A percentile compares a stretch with the other conserved stretches of the same genome.
Conservation (phyloP, 2,329 filamentous ascomycete genomes). For the Colletotrichum somersetense region DNA sequence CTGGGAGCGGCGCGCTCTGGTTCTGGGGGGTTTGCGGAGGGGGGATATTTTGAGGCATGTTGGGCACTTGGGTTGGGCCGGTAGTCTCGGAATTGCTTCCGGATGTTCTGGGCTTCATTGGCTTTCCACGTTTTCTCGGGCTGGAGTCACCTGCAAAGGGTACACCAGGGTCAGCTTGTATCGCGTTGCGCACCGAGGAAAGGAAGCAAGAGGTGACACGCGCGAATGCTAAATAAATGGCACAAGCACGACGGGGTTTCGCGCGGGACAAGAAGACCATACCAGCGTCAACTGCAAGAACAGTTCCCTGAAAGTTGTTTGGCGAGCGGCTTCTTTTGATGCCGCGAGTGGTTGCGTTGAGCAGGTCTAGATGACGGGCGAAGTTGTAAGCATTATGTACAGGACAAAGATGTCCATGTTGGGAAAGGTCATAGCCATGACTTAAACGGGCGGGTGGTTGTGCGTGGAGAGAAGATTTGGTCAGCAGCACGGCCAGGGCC, state of each 20-base stretch:
- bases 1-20: conserved; percentile 60
- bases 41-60: conserved; percentile 53
- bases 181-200: conserved; percentile 48
- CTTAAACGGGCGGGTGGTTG: conserved; percentile 26
- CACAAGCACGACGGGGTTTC: conserved; percentile 30
- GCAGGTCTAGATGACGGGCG: conserved; percentile 59
- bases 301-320: conserved; percentile 70
- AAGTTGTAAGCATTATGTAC: conserved; percentile 47
- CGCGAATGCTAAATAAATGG: conserved; percentile 33
- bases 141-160: conserved; percentile 59
- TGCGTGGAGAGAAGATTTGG: conserved; percentile 19
- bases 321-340: conserved; percentile 86
- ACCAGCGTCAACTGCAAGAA: conserved; percentile 77
- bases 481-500: conserved; percentile 27
- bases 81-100: conserved; percentile 69
- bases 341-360: conserved; percentile 71
- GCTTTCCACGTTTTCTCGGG: conserved; percentile 70
- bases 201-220: conserved; percentile 50
- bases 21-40: conserved; percentile 70
- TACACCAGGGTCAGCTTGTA: conserved; percentile 48
- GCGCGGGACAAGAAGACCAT: conserved; percentile 63
- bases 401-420: conserved; percentile 29
- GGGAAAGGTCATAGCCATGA: conserved; percentile 34
- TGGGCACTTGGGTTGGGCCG: conserved; percentile 63
- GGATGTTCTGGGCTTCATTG: conserved; percentile 69